Conservation (phyloP, 306 rosid genomes). For the Astragalus glycyphyllos region DNA sequence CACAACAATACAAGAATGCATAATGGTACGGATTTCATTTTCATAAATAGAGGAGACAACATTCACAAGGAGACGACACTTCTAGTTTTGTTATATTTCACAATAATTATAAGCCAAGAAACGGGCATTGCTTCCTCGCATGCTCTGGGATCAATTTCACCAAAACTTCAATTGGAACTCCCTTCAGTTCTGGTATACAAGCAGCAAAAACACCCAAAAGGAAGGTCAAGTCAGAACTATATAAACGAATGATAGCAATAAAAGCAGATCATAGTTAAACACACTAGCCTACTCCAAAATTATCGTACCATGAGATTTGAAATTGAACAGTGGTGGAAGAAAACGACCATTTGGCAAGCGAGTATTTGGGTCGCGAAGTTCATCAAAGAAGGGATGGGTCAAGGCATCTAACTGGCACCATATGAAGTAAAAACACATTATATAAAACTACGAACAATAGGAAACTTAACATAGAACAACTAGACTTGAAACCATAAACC, state of each 20-base stretch:
- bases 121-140: constrained; percentile 78
- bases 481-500: constrained; percentile 4
- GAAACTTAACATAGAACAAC: background rate
- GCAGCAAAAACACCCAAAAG: constrained; percentile 25
- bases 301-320: constrained; percentile 75
- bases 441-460: background rate
- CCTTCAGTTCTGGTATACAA: constrained; percentile 72
- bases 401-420: constrained; percentile 82
- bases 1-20: constrained; percentile 51
- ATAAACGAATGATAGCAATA: background rate
- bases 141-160: constrained; percentile 86
- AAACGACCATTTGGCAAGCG: constrained; percentile 91
- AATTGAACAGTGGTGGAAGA: constrained; percentile 88
- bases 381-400: constrained; percentile 86
- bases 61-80: constrained; percentile 37
- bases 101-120: constrained; percentile 65
- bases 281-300: background rate
- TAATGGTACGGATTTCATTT: constrained; percentile 38
- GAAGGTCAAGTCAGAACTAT: constrained; percentile 20
- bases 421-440: constrained; percentile 9
- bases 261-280: background rate
- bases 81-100: constrained; percentile 46
- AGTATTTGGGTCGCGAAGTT: constrained; percentile 74
- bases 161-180: constrained; percentile 66
- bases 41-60: constrained; percentile 42